Base-by-base conservation (phyloP, 345 rosid genomes). In the Eucalyptus pauciflora region DNA sequence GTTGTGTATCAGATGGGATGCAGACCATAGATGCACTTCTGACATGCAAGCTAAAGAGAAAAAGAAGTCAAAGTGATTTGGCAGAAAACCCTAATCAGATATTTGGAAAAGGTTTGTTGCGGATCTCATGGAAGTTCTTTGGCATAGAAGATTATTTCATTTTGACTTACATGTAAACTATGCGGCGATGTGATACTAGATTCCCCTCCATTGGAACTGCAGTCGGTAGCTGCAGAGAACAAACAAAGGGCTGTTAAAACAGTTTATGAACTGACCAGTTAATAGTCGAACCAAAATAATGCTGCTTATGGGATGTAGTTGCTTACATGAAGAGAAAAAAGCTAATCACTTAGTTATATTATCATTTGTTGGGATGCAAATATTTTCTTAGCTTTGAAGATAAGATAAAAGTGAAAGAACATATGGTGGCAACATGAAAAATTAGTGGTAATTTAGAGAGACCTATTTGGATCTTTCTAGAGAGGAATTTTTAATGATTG, bases 1-100 rank as follows among this genome's bases (percentile, higher is more conserved):
- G 99, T 92, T 96, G 96, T 94, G 92, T 93, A 89, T 93, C 96
- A 91, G 99, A 97, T 93, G 96, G 93, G 88, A 93, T 94, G 95
- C 96, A 92, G 91, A 97, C 98, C 2, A 90, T 98, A 85, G 98
- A 98, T 51, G 93, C 98, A 15, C 93, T 98, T 83, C 94, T 98
- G 92, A 96, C 98, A 13, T 94, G 98, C 95, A 95, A 91, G 92
- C 88, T 87, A 88, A 96, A 95, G 93, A 94, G 94, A 92, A 97
- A 96, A 93, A 94, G 95, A 92, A 96, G 94, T 85, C 87, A 89
- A 69, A 54, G 50, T 49, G 92, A 52, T 76, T 88, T 87, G 87
- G 94, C 90, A 86, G 92, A 92, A 86, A 92, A 88, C 64, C 89
- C 92, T 29, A 87, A 80, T 85, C 92, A 89, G 88, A 90, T 89